Conservation (phyloP, 176 grass and related monocot genomes). For the Urochloa ruziziensis region DNA sequence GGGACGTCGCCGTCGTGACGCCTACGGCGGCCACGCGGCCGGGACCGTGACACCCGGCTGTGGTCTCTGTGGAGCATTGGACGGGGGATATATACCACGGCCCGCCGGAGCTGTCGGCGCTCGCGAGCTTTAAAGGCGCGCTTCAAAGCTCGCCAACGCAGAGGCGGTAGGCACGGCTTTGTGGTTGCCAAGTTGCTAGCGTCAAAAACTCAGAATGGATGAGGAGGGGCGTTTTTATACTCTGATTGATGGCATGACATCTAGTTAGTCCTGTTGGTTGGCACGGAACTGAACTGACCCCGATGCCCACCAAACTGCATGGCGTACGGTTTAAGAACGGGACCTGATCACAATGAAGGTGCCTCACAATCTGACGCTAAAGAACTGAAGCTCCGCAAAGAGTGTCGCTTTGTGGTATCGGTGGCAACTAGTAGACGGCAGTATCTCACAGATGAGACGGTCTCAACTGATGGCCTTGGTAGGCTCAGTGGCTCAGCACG, state of each 20-base stretch:
- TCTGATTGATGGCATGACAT: neutral
- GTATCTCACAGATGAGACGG: neutral
- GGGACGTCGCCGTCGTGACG: slow-evolving; percentile 23
- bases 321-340: neutral
- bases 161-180: slow-evolving; percentile 12
- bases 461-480: neutral
- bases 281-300: neutral
- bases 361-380: neutral
- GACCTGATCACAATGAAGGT: neutral
- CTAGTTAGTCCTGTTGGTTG: neutral
- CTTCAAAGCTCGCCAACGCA: slow-evolving; percentile 30
- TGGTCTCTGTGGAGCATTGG: slow-evolving; percentile 1
- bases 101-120: slow-evolving; percentile 24
- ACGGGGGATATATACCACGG: slow-evolving; percentile 16
- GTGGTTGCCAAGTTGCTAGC: neutral
- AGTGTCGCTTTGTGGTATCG: neutral
- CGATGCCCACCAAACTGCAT: neutral
- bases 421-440: neutral
- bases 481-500: neutral
- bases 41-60: neutral
- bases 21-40: slow-evolving; percentile 19
- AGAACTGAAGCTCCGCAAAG: neutral
- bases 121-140: slow-evolving; percentile 32
- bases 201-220: neutral
- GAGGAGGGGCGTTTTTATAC: neutral